Conservation (phyloP, 1,284 basidiomycete species). For the Porodaedalea pini region DNA sequence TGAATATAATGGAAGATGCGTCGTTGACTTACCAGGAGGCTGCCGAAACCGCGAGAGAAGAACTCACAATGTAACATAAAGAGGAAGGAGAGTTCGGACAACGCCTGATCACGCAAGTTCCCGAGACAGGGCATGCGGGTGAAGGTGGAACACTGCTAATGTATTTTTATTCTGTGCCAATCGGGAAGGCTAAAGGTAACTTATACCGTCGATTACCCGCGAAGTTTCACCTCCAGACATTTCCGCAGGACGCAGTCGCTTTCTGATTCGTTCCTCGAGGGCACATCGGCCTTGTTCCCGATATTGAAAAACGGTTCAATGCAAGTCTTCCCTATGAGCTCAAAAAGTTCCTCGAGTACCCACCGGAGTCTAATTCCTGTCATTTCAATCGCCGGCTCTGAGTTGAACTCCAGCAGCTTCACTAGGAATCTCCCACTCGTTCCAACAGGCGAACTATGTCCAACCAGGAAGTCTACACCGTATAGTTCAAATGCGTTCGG, state of each 20-base stretch:
- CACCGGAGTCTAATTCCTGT: slow-evolving; percentile 82
- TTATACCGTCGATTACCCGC: slow-evolving; percentile 2
- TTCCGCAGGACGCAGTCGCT: background rate
- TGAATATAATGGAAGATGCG: too few species aligned
- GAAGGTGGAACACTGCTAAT: too few species aligned
- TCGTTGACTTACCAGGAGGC: too few species aligned
- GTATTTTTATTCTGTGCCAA: background rate
- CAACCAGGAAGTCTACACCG: slow-evolving; percentile 87
- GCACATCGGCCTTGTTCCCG: background rate
- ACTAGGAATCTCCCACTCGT: slow-evolving; percentile 48
- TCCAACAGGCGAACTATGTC: slow-evolving; percentile 36
- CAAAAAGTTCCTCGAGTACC: slow-evolving; percentile 81
- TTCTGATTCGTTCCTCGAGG: background rate
- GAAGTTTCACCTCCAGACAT: slow-evolving; percentile 9
- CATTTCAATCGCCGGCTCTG: slow-evolving; percentile 94
- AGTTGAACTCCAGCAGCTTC: slow-evolving; percentile 87
- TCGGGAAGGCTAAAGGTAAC: too few species aligned
- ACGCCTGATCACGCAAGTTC: too few species aligned
- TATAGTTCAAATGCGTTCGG: slow-evolving; percentile 96
- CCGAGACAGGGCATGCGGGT: too few species aligned
- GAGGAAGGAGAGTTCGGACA: too few species aligned
- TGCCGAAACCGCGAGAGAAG: too few species aligned
- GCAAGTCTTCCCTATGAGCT: slow-evolving; percentile 63
- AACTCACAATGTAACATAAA: too few species aligned
- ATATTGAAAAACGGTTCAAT: slow-evolving; percentile 61